Conservation (phyloP, 805 yeast species). For the Candida cerambycidarum region DNA sequence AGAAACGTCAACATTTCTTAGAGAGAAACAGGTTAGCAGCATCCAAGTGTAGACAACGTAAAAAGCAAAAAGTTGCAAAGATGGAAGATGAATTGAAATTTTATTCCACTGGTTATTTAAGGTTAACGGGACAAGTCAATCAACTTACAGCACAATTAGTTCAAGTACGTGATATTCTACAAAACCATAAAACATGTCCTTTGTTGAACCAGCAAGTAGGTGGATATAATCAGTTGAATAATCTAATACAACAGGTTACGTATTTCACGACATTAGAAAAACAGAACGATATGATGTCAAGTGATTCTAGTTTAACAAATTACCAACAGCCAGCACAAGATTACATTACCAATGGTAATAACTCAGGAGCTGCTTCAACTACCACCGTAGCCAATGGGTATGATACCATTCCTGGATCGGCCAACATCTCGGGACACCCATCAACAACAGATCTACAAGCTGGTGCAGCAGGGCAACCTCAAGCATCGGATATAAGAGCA, state of each 20-base stretch:
- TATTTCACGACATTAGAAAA: conserved; percentile 27
- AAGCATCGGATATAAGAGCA: conserved; percentile 20
- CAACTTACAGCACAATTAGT: conserved; percentile 58
- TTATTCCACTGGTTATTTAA: conserved; percentile 69
- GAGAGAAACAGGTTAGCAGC: conserved; percentile 96
- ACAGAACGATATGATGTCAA: conserved; percentile 23
- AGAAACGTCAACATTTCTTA: conserved; percentile 68
- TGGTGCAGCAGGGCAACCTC: conserved; percentile 13
- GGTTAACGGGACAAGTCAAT: conserved; percentile 57
- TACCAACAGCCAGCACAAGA: conserved; percentile 2
- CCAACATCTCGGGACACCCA: conserved; percentile 21
- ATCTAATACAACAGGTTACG: conserved; percentile 37
- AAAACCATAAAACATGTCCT: conserved; percentile 52
- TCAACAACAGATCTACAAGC: conserved; percentile 26
- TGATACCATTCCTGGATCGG: conserved; percentile 10
- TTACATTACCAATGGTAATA: conserved; percentile 10
- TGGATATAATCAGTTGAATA: conserved; percentile 45
- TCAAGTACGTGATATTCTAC: conserved; percentile 46
- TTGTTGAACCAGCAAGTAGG: conserved; percentile 43
- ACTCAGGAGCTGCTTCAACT: conserved; percentile 10
- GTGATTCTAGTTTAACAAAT: conserved; percentile 42
- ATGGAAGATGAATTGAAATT: conserved; percentile 78
- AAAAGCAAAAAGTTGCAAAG: conserved; percentile 81
- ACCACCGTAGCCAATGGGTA: conserved; percentile 11
- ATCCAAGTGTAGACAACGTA: conserved; percentile 89